phyloP scores from a whole-genome alignment of 768 basidiomycete genomes.

The Kwoniella sp. region DNA sequence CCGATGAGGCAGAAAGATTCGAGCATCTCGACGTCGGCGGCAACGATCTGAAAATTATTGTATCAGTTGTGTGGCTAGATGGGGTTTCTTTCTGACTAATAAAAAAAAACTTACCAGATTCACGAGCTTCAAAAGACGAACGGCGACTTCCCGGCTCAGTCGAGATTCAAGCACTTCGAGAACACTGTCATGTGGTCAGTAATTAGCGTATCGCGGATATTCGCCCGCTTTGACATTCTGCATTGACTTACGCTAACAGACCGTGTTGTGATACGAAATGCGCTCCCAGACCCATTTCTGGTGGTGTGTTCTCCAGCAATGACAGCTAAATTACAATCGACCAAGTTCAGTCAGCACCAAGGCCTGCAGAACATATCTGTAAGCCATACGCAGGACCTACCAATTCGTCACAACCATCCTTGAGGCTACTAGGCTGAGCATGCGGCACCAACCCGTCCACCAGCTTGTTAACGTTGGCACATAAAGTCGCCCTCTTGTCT shows the following conservation, averaged over 20 bases:
- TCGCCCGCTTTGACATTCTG: too few relatives aligned
- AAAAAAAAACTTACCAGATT: slow-evolving; percentile 66
- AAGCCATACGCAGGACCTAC: slow-evolving; percentile 61
- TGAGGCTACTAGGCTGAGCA: slow-evolving; percentile 71
- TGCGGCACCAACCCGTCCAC: slow-evolving; percentile 83
- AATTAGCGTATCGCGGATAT: too few relatives aligned
- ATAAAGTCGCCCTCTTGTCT: slow-evolving; percentile 88
- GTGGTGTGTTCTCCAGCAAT: slow-evolving; percentile 72
- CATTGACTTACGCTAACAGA: slow-evolving; percentile 74
- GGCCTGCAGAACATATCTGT: too few relatives aligned
- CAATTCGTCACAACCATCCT: slow-evolving; percentile 82
- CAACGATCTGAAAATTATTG: slow-evolving; percentile 60
- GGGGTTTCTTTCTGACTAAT: neutral
- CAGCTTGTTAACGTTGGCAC: slow-evolving; percentile 74
- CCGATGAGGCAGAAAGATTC: slow-evolving; percentile 88
- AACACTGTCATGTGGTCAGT: slow-evolving; percentile 59
- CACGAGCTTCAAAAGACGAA: slow-evolving; percentile 82
- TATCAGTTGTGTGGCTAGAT: too few relatives aligned
- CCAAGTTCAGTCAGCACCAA: too few relatives aligned
- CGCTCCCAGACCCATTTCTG: slow-evolving; percentile 69
- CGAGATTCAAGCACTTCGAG: slow-evolving; percentile 88
- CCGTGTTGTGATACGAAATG: slow-evolving; percentile 92
- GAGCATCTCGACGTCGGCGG: slow-evolving; percentile 74
- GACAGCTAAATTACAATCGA: slow-evolving; percentile 63
- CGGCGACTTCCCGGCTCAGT: slow-evolving; percentile 78